A percentile compares a stretch with the other conserved stretches of the same genome.
phyloP scores from a whole-genome alignment of 495 filamentous ascomycete genomes.

The Cercophora scortea region DNA sequence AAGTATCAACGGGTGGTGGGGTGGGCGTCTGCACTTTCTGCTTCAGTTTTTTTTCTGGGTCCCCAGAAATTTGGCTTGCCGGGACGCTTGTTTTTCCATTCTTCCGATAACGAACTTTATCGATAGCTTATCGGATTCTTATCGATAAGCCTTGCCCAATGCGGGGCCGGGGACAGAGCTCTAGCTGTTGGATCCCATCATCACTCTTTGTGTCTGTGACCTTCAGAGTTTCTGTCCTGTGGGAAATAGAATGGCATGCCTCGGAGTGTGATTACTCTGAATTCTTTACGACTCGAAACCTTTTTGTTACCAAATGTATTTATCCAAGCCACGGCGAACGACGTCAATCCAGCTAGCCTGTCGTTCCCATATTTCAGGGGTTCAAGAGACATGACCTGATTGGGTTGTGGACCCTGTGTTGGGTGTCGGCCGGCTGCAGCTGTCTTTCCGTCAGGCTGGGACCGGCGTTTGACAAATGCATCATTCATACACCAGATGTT shows the following conservation, averaged over 20 bases:
- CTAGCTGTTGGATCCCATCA: no score
- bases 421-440: slow-evolving; percentile 10
- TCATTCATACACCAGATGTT: no score
- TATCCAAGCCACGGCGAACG: no score
- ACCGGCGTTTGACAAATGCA: background rate
- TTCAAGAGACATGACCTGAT: background rate
- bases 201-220: no score
- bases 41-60: slow-evolving; percentile 11
- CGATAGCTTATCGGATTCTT: background rate
- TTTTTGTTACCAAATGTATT: no score
- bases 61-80: slow-evolving; percentile 19
- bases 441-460: slow-evolving; percentile 7
- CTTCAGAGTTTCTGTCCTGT: no score
- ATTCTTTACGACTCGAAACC: no score
- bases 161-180: background rate
- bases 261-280: no score
- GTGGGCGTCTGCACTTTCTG: background rate
- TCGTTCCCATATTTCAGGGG: background rate
- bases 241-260: no score
- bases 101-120: background rate
- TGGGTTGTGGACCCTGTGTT: background rate
- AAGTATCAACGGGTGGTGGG: slow-evolving; percentile 6
- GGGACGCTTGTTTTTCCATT: slow-evolving; percentile 11
- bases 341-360: no score
- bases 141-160: background rate